Evolutionary conservation across 495 filamentous ascomycete species (phyloP).

Genomic region (Annulohypoxylon bovei): DNA sequence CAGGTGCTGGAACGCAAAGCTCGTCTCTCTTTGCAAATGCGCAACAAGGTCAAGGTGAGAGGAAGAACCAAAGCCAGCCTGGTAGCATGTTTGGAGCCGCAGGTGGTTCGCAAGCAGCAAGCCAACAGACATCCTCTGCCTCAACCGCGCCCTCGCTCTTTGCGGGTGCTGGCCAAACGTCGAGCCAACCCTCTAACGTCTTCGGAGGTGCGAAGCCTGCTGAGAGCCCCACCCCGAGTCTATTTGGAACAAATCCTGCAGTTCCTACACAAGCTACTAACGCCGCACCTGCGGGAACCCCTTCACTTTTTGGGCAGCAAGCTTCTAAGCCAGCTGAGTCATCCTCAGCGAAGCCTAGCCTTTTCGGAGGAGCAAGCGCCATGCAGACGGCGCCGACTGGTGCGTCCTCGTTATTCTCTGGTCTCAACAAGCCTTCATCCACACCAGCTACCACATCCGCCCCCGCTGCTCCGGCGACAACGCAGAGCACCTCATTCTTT

Average conservation of each 20-base stretch:
- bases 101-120: slow-evolving; percentile 24
- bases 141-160: slow-evolving; percentile 28
- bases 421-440: slow-evolving; percentile 16
- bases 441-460: slow-evolving; percentile 20
- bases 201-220: slow-evolving; percentile 42
- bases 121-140: slow-evolving; percentile 27
- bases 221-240: slow-evolving; percentile 14
- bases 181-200: slow-evolving; percentile 17
- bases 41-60: slow-evolving; percentile 32
- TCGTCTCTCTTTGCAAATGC: slow-evolving; percentile 26
- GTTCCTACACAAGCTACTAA: slow-evolving; percentile 14
- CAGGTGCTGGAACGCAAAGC: slow-evolving; percentile 27
- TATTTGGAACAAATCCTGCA: slow-evolving; percentile 39
- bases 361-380: slow-evolving; percentile 21
- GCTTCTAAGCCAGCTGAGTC: slow-evolving; percentile 40
- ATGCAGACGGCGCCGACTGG: slow-evolving; percentile 26
- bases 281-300: neutral
- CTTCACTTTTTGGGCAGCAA: slow-evolving; percentile 32
- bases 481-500: slow-evolving; percentile 39
- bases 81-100: slow-evolving; percentile 26
- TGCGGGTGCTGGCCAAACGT: slow-evolving; percentile 16
- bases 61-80: slow-evolving; percentile 28
- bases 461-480: slow-evolving; percentile 37
- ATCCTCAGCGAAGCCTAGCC: slow-evolving; percentile 27
- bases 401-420: slow-evolving; percentile 31